phyloP scores from a whole-genome alignment of 1,284 basidiomycete species.

The Takashimella koratensis region DNA sequence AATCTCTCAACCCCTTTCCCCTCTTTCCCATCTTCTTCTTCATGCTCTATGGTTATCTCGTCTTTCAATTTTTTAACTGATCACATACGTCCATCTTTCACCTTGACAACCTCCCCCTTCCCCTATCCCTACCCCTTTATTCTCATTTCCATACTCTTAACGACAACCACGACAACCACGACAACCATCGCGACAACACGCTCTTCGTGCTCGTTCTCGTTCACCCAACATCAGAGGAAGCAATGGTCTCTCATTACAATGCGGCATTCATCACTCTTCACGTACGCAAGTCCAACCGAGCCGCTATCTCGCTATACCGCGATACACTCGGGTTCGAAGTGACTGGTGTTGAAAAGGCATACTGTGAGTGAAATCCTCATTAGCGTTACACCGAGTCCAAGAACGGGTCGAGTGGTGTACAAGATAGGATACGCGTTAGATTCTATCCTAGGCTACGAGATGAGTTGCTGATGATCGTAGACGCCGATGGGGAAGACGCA shows the following conservation, averaged over 20 bases:
- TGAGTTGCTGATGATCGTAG: conserved; percentile 53
- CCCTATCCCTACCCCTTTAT: not conserved
- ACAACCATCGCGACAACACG: too few species aligned
- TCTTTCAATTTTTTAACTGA: too few species aligned
- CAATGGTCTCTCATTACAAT: conserved; percentile 77
- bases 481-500: conserved; percentile 89
- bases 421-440: not conserved
- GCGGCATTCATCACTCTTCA: conserved; percentile 76
- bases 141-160: not conserved
- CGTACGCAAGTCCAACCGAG: conserved; percentile 80
- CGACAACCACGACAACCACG: too few species aligned
- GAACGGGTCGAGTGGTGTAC: not conserved
- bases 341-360: conserved; percentile 69
- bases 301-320: conserved; percentile 75
- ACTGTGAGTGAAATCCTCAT: conserved; percentile 60
- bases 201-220: not conserved
- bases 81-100: too few species aligned
- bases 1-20: conserved; percentile 21
- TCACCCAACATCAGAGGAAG: conserved; percentile 61
- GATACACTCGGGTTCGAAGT: conserved; percentile 78
- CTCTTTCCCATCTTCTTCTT: not conserved
- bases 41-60: not conserved
- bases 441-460: not conserved
- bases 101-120: not conserved
- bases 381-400: too few species aligned